Base-by-base conservation (phyloP, 441 rosid genomes). In the Aleurites moluccanus region DNA sequence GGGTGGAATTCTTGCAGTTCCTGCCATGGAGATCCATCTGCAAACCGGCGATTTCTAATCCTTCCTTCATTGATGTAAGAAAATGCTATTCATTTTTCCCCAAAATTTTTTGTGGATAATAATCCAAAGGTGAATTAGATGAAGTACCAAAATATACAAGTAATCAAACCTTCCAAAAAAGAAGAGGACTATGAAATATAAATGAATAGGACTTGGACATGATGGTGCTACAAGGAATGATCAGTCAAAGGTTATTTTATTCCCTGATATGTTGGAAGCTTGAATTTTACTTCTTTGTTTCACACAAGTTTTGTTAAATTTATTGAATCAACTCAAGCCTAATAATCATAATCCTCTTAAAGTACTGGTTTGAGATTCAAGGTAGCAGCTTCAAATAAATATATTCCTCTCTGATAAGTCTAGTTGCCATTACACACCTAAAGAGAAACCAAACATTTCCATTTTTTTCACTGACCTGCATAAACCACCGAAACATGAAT, bases 1-100 rank as follows among this genome's bases (percentile, higher is more conserved):
- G 98, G 98, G 23, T 94, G 98, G 98, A 94, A 94, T 79, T 52
- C 95, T 13, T 94, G 98, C 78, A 94, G 98, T 78, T 94, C 98
- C 56, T 94, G 98, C 86, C 90, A 88, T 78, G 95, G 93, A 30
- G 96, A 92, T 81, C 86, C 96, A 18, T 88, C 92, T 8, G 91
- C 87, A 25, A 65, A 72, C 2, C 85, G 98, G 23, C 94, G 91
- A 9, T 94, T 76, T 73, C 85, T 94, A 44, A 75, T 94, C 76
- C 84, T 94, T 56, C 98, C 98, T 33, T 87, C 96, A 1, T 75
- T 94, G 73, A 25, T 93, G 97, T 94, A 84, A 81, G 85, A 62
- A 15, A 47, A 64, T 66, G 38, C 9, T 10, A 53, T 74, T 21
- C n/a, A 4, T 11, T 38, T 30, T 25, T 69, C 27, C 27, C 18